Evolutionary conservation across 163 green algal genomes (phyloP).

Genomic region (Prototheca stagnorum): DNA sequence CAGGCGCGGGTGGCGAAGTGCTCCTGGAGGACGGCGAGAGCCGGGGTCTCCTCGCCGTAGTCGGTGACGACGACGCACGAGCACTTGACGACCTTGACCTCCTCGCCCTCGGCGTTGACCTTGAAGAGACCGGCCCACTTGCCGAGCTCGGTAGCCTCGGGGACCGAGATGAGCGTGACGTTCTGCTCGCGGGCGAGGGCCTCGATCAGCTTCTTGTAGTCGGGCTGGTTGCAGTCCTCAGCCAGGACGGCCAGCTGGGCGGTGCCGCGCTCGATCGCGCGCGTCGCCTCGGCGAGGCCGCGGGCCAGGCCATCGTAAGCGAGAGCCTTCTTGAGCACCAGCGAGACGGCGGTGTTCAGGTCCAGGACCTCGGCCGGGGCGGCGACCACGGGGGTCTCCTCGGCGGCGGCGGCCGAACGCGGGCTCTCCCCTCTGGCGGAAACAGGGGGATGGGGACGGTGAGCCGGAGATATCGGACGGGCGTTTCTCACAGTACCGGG

Average conservation of each 20-base stretch:
- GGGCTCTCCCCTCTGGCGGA: slow-evolving; percentile 22
- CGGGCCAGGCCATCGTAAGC: slow-evolving; percentile 85
- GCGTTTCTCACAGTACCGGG: too few relatives aligned
- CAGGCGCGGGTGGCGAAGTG: slow-evolving; percentile 65
- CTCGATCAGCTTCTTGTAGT: slow-evolving; percentile 99
- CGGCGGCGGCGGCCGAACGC: slow-evolving; percentile 30
- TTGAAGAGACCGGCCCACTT: slow-evolving; percentile 93
- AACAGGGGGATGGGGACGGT: neutral
- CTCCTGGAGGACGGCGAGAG: slow-evolving; percentile 77
- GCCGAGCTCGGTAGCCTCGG: slow-evolving; percentile 82
- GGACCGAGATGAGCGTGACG: slow-evolving; percentile 88
- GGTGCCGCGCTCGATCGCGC: slow-evolving; percentile 63
- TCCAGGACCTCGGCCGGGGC: slow-evolving; percentile 85
- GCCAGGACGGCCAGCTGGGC: slow-evolving; percentile 92
- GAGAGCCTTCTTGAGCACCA: slow-evolving; percentile 96
- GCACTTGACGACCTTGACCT: slow-evolving; percentile 95
- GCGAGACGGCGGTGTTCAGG: slow-evolving; percentile 76
- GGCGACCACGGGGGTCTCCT: slow-evolving; percentile 27
- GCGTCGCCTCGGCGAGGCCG: slow-evolving; percentile 78
- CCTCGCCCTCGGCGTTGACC: slow-evolving; percentile 89
- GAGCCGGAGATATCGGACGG: too few relatives aligned
- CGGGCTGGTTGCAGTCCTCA: slow-evolving; percentile 96
- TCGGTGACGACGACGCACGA: slow-evolving; percentile 89
- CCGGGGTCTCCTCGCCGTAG: slow-evolving; percentile 95
- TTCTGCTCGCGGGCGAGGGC: slow-evolving; percentile 93